phyloP scores from a whole-genome alignment of 495 filamentous ascomycete species.

The Bathelium albidoporum region DNA sequence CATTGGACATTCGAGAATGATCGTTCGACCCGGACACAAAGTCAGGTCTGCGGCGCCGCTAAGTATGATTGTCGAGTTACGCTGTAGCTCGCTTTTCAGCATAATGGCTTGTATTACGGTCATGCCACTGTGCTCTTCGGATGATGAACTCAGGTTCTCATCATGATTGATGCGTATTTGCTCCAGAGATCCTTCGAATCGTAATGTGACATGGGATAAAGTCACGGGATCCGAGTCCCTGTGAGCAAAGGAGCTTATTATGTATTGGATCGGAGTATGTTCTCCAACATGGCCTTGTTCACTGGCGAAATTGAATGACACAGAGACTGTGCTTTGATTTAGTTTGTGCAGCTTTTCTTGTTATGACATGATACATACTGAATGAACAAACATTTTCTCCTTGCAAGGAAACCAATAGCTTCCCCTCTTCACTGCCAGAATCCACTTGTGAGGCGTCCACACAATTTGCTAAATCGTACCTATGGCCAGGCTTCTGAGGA shows the following conservation, averaged over 20 bases:
- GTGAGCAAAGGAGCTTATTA: constrained; percentile 60
- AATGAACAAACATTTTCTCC: constrained; percentile 6
- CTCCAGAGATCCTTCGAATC: constrained; percentile 22
- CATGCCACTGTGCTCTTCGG: background rate
- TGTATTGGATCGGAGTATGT: constrained; percentile 58
- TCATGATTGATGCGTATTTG: constrained; percentile 21
- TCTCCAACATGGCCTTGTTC: constrained; percentile 79
- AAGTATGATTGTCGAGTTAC: constrained; percentile 7
- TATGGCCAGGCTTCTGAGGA: background rate
- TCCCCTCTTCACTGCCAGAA: background rate
- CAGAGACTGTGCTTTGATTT: constrained; percentile 33
- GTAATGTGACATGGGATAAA: constrained; percentile 46
- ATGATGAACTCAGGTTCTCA: background rate
- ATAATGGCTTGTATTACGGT: background rate
- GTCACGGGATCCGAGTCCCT: constrained; percentile 49
- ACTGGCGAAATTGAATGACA: constrained; percentile 62
- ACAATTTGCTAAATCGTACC: background rate
- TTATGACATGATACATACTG: background rate
- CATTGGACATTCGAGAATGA: constrained; percentile 59
- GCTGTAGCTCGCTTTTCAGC: constrained; percentile 7
- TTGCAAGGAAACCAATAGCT: background rate
- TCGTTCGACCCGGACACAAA: constrained; percentile 55
- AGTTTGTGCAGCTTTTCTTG: background rate
- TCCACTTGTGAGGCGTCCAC: background rate
- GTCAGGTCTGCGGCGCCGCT: constrained; percentile 48